These are phyloP conservation scores for Fusarium ambrosium DNA, from an alignment of 2,329 filamentous ascomycete species.

Conservation along the genomic window DNA sequence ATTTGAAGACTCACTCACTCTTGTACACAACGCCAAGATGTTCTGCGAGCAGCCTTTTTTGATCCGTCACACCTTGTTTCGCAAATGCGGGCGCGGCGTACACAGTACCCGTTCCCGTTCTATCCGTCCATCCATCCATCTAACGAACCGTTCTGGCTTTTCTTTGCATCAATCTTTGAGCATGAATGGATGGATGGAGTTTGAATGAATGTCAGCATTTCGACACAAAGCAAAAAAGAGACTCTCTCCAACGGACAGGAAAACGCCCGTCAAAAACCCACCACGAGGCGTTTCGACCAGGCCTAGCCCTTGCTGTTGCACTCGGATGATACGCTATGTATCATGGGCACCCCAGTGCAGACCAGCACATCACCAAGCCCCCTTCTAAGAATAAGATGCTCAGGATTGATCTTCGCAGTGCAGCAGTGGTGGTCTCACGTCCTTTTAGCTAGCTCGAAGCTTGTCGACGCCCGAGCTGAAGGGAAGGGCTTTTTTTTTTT, in stretches of 20 bases:
- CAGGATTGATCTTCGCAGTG: conserved; percentile 24
- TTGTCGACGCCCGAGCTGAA: conserved; percentile 30
- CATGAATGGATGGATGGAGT: not conserved
- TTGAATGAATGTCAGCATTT: not conserved
- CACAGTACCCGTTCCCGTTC: not conserved
- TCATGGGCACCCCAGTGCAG: not conserved
- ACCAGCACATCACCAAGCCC: not conserved
- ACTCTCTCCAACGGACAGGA: not conserved
- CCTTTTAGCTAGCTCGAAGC: conserved; percentile 28
- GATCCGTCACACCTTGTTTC: conserved; percentile 7
- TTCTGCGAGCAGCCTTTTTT: not conserved
- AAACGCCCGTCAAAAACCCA: conserved; percentile 1
- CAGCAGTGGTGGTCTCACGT: conserved; percentile 21
- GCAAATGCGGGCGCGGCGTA: conserved; percentile 5
- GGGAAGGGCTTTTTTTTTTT: not conserved
- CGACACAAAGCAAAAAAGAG: not conserved
- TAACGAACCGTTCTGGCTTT: not conserved
- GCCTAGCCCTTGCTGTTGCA: not conserved
- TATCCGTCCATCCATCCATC: not conserved
- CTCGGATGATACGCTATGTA: conserved; percentile 1
- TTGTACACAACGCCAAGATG: not conserved
- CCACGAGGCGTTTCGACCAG: not conserved
- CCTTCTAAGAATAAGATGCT: conserved; percentile 26
- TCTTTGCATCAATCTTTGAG: conserved; percentile 1
- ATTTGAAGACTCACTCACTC: not conserved